Conservation (phyloP, 2,329 filamentous ascomycete genomes). For the Penicillium freii region DNA sequence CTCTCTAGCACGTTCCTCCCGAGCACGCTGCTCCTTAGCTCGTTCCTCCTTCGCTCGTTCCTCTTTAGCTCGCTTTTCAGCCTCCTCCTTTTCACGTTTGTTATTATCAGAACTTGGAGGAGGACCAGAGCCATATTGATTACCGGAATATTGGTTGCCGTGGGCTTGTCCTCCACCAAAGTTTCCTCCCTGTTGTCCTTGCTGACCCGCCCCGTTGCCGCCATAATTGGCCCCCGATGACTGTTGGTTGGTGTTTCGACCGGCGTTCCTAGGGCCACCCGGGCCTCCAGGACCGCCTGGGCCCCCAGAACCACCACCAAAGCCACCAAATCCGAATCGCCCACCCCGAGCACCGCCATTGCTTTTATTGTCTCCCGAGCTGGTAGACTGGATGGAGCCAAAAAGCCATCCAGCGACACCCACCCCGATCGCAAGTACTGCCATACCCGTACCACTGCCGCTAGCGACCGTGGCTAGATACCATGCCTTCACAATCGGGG, state of each 20-base stretch:
- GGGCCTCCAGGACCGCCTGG: constrained; percentile 8
- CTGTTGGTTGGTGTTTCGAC: constrained; percentile 20
- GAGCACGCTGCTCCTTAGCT: constrained; percentile 27
- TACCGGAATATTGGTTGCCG: constrained; percentile 35
- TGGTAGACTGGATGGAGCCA: constrained; percentile 61
- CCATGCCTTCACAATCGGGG: constrained; percentile 73
- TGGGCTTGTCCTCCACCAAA: constrained; percentile 30
- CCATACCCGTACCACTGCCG: constrained; percentile 70
- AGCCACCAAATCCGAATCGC: constrained; percentile 25
- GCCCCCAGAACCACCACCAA: constrained; percentile 18
- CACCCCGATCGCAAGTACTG: constrained; percentile 69
- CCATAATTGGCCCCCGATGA: constrained; percentile 27
- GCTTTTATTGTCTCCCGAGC: constrained; percentile 25
- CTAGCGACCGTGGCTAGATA: constrained; percentile 67
- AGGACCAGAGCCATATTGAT: constrained; percentile 33
- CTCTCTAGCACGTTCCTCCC: constrained; percentile 31
- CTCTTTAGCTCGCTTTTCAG: constrained; percentile 25
- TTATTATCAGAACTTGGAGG: constrained; percentile 19
- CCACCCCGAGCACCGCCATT: constrained; percentile 30
- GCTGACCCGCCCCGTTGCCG: constrained; percentile 19
- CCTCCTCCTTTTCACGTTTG: constrained; percentile 15
- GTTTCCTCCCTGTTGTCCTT: constrained; percentile 29
- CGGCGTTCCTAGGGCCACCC: constrained; percentile 20
- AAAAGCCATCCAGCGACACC: constrained; percentile 76
- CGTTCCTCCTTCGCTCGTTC: constrained; percentile 24